A percentile compares a stretch with the other conserved stretches of the same genome.
phyloP scores from a whole-genome alignment of 306 rosid species.

The Luffa aegyptiaca region DNA sequence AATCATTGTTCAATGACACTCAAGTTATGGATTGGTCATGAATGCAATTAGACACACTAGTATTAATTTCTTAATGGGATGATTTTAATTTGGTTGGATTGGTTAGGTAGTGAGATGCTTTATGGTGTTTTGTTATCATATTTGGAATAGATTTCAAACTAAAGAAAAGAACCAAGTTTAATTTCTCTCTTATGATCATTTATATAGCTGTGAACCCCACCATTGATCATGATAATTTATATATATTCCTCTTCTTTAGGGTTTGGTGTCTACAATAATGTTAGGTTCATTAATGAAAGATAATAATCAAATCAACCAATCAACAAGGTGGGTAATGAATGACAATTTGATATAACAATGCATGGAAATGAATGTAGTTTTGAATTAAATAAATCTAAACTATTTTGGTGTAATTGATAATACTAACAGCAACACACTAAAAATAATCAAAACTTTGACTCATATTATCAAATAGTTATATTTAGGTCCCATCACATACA shows the following conservation, averaged over 20 bases:
- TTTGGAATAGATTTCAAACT: background rate
- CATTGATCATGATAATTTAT: background rate
- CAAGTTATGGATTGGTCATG: background rate
- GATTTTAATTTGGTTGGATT: background rate
- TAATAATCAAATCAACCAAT: background rate
- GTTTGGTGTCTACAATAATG: background rate
- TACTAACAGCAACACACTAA: too few species aligned
- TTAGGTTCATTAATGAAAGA: background rate
- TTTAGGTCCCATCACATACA: background rate
- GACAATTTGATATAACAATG: background rate
- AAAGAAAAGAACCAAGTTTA: background rate
- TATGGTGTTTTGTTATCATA: background rate
- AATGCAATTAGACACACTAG: background rate
- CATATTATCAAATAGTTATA: background rate
- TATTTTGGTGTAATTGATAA: background rate
- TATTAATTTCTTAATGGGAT: background rate
- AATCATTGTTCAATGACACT: background rate
- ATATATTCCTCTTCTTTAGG: background rate
- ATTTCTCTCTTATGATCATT: background rate
- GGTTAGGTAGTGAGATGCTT: constrained; percentile 1
- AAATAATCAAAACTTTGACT: background rate
- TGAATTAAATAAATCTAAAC: background rate
- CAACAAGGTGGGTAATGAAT: constrained; percentile 3
- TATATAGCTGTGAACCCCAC: background rate
- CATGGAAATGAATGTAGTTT: background rate